A percentile compares a stretch with the other conserved stretches of the same genome.
Conservation (phyloP, 2,329 filamentous ascomycete genomes). For the Calcarisporium arbuscula region DNA sequence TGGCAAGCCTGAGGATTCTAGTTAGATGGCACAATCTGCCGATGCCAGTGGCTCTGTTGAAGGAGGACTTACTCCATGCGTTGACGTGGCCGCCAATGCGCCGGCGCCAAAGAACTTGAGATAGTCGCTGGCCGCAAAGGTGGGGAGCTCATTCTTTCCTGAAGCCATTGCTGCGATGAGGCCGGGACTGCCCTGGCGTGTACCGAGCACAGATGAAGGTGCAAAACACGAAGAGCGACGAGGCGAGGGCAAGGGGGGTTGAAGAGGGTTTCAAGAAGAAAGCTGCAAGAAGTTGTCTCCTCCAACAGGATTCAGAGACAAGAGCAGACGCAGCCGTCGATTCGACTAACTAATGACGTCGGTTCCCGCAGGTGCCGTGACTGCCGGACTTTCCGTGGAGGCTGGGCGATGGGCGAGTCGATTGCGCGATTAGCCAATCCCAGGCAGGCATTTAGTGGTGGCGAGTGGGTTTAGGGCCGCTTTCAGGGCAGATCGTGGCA, state of each 20-base stretch:
- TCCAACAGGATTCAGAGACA: not conserved
- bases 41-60: not conserved
- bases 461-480: no score
- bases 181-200: not conserved
- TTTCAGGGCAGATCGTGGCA: no score
- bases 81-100: slow-evolving; percentile 44
- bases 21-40: slow-evolving; percentile 1
- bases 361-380: slow-evolving; percentile 8
- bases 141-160: slow-evolving; percentile 26
- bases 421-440: no score
- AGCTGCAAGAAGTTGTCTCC: no score
- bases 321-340: not conserved
- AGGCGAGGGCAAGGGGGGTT: no score
- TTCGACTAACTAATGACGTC: slow-evolving; percentile 11
- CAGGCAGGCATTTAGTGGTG: no score
- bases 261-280: no score
- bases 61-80: slow-evolving; percentile 45
- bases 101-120: slow-evolving; percentile 48
- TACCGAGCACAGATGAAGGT: not conserved
- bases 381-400: not conserved
- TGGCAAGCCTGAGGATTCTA: slow-evolving; percentile 34
- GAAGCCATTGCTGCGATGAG: slow-evolving; percentile 16
- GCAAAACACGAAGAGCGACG: not conserved
- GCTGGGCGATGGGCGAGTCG: no score
- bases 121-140: slow-evolving; percentile 38